Conservation (phyloP, 768 basidiomycete genomes). For the Xerocomus brunneocitrinus region DNA sequence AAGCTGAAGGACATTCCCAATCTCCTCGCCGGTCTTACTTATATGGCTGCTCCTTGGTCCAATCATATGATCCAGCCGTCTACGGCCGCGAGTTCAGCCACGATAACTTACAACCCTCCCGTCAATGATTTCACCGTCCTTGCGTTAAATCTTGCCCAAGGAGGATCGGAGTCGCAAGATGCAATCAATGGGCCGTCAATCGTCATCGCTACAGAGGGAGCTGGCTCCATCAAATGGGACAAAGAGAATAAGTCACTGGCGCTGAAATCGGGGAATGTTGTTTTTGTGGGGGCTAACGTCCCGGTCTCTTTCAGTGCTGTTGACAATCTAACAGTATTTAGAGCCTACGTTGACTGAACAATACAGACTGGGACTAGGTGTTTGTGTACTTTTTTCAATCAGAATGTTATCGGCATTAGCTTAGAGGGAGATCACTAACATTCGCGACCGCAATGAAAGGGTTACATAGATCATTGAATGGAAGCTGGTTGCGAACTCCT, state of each 20-base stretch:
- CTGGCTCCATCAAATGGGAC: conserved; percentile 53
- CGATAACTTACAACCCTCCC: conserved; percentile 81
- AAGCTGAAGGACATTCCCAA: conserved; percentile 94
- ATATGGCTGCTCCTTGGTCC: conserved; percentile 61
- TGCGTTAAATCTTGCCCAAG: conserved; percentile 45
- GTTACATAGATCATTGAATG: conserved; percentile 57
- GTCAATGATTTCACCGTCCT: conserved; percentile 92
- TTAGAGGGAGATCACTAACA: not conserved
- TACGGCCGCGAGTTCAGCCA: conserved; percentile 38
- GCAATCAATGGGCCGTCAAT: conserved; percentile 82
- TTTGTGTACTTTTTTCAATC: not conserved
- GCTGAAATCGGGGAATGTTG: conserved; percentile 62
- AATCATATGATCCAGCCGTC: conserved; percentile 67
- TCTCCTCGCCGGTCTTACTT: conserved; percentile 83
- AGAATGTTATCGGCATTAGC: not conserved
- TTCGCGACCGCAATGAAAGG: not conserved
- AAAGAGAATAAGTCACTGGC: conserved; percentile 34
- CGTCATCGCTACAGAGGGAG: conserved; percentile 68
- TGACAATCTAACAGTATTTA: conserved; percentile 22
- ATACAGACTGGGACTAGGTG: not conserved
- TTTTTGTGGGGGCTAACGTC: conserved; percentile 76
- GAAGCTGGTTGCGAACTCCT: conserved; percentile 32
- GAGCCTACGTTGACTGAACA: conserved; percentile 26
- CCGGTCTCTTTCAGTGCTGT: conserved; percentile 46
- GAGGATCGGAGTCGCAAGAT: conserved; percentile 50